phyloP scores from a whole-genome alignment of 169 alveolate species.

The Cryptosporidium muris region DNA sequence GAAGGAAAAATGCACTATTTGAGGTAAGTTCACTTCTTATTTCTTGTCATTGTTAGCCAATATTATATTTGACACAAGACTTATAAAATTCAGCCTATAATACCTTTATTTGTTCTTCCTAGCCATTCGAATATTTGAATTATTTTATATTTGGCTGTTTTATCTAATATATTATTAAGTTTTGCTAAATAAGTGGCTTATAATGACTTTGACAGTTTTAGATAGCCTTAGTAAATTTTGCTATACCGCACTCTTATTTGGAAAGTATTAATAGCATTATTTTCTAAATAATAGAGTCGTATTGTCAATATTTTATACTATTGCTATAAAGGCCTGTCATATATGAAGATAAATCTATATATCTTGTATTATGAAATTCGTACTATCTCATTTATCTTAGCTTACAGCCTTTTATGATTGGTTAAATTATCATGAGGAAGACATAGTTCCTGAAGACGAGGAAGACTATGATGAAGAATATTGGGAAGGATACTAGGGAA shows the following conservation, averaged over 20 bases:
- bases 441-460: slow-evolving; percentile 7
- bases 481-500: not conserved
- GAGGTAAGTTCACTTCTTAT: slow-evolving; percentile 46
- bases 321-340: slow-evolving; percentile 65
- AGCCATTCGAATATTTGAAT: too few species aligned
- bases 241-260: too few species aligned
- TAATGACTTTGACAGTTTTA: too few species aligned
- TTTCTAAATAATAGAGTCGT: too few species aligned
- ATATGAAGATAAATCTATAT: not conserved
- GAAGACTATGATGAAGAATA: slow-evolving; percentile 44
- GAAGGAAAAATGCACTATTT: slow-evolving; percentile 61
- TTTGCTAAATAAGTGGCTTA: too few species aligned
- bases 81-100: not conserved
- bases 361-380: not conserved
- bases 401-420: slow-evolving; percentile 64
- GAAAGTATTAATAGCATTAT: too few species aligned
- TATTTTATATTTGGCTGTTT: too few species aligned
- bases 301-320: not conserved
- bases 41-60: not conserved
- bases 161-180: too few species aligned
- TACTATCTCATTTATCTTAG: not conserved
- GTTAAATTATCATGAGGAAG: slow-evolving; percentile 38
- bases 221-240: too few species aligned
- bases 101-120: too few species aligned
- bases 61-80: not conserved